Base-by-base conservation (phyloP, 2,329 filamentous ascomycete species). In the Triangularia setosa region DNA sequence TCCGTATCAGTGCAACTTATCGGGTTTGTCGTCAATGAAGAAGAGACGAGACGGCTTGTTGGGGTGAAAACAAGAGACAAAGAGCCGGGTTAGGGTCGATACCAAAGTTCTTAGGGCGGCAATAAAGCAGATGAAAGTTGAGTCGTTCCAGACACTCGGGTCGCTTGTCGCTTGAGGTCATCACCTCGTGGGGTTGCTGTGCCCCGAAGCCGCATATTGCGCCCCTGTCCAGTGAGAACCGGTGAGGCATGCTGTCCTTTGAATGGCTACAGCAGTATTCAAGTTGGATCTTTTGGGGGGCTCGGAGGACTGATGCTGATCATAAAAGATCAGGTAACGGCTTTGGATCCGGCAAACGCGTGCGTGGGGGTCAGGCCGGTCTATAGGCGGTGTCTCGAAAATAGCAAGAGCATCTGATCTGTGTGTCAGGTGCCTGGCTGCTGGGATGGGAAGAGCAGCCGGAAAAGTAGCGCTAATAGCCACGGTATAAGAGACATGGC, bases 61-160 rank as follows among this genome's bases (percentile, higher is more conserved):
- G 27, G 9, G n/a, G n/a, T n/a, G n/a, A n/a, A n/a, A n/a, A n/a
- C n/a, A n/a, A n/a, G n/a, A n/a, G n/a, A n/a, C n/a, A n/a, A n/a
- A n/a, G n/a, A n/a, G n/a, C n/a, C n/a, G n/a, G n/a, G n/a, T n/a
- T n/a, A n/a, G n/a, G n/a, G n/a, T n/a, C n/a, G n/a, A n/a, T n/a
- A n/a, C n/a, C n/a, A n/a, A 33, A 12, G 30, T 12, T 33, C 9
- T 11, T 30, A 33, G n/a, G n/a, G 9, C 30, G 14, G 11, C 30
- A 12, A 33, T 33, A 12, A 33, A 12, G 7, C 30, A 33, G 30
- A 16, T 12, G 7, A 33, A 33, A 12, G 30, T 33, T 33, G 7
- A 33, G 1, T 40, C 35, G 58, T 60, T 52, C 58, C 58, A 60
- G 33, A 18, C 58, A 27, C 21, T 60, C 35, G 58, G 58, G 58